Base-by-base conservation (phyloP, 2,329 filamentous ascomycete species). In the Aspergillus sp. region DNA sequence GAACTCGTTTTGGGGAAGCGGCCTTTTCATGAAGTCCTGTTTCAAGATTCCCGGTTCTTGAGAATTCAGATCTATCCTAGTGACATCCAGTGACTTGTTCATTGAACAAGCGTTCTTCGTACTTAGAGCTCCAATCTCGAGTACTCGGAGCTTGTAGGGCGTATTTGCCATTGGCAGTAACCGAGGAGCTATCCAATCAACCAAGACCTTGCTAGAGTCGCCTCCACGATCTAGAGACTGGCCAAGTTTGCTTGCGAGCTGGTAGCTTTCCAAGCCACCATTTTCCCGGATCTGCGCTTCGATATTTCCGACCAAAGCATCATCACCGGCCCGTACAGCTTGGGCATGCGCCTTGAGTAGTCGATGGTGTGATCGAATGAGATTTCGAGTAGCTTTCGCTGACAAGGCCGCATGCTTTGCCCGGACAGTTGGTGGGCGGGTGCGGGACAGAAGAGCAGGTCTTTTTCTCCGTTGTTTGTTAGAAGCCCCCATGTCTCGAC, bases 1-100 rank as follows among this genome's bases (percentile, higher is more conserved):
- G 5, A 84, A 80, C 21, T 82, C 72, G 7, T 66, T 74, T 5
- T 55, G 32, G 0, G 94, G 94, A 3, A 94, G 76, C 0, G 92
- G 91, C 25, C 92, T 84, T 67, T 91, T 80, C 93, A 99, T 97
- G 71, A 99, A 98, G 75, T 99, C 92, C 73, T 97, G 92, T 75
- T 96, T 87, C 59, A 88, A 73, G 66, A 99, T 99, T 2, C 74
- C 76, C 1, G 89, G 82, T 50, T 88, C 89, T 72, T 96, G 92
- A 61, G 92, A 95, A 76, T 96, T 91, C 58, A 99, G 80, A 72
- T 99, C 95, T 73, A 99, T 97, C 65, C 92, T 86, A 63, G 88
- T 85, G 69, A 96, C 87, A 38, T 90, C 81, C 68, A 98, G 90
- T 47, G 85, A 73, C 6, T 82, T 82, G 63, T 89, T 90, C 62